Percentiles rank a stretch among this genome's conserved stretches.
Evolutionary conservation across 805 yeast genomes (phyloP).

Genomic region (Wickerhamiella vanderwaltii): DNA sequence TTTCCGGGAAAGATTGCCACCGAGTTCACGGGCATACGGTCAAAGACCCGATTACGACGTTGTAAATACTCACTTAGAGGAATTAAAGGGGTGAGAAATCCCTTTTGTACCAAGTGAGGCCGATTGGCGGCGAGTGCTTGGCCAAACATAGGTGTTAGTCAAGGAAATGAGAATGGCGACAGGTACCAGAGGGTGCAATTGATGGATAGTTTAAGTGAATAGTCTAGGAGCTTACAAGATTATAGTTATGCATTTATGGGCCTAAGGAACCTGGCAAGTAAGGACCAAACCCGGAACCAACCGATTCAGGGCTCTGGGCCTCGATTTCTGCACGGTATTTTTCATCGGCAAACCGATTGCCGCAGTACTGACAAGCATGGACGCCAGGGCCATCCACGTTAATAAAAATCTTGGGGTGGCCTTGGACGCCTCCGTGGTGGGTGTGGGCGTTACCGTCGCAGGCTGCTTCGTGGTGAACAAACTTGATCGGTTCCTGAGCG

Average conservation of each 20-base stretch:
- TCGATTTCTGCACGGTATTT: constrained; percentile 20
- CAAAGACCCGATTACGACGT: constrained; percentile 51
- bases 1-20: constrained; percentile 66
- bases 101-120: constrained; percentile 58
- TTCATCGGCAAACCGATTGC: constrained; percentile 24
- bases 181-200: too few relatives aligned
- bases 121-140: constrained; percentile 83
- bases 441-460: constrained; percentile 57
- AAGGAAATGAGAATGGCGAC: neutral
- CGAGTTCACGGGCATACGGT: constrained; percentile 46
- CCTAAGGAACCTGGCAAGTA: constrained; percentile 7
- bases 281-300: constrained; percentile 10
- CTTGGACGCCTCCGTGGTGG: constrained; percentile 43
- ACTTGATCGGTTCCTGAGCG: constrained; percentile 58
- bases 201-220: too few relatives aligned
- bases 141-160: constrained; percentile 33
- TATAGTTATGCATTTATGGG: neutral
- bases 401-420: constrained; percentile 75
- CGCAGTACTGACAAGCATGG: constrained; percentile 67
- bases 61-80: constrained; percentile 68
- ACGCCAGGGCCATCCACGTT: constrained; percentile 67
- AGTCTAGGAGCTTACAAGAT: too few relatives aligned
- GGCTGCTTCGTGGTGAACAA: constrained; percentile 55
- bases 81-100: constrained; percentile 82
- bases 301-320: constrained; percentile 14